These are phyloP conservation scores for Ogataea minuta DNA, from an alignment of 805 yeast species.

Conservation along the genomic window DNA sequence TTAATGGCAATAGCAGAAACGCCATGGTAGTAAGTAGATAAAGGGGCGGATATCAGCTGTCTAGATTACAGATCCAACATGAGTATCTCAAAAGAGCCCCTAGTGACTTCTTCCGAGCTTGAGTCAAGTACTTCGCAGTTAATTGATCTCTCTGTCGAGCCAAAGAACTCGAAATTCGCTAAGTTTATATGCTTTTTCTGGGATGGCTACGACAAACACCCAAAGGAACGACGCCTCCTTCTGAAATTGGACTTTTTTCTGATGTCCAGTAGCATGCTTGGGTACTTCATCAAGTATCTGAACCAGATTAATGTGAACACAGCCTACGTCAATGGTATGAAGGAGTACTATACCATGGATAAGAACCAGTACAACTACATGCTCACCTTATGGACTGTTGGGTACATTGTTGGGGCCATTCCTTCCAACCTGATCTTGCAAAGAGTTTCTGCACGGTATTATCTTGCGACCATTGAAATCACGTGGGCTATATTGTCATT, in stretches of 20 bases:
- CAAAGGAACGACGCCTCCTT: slow-evolving; percentile 37
- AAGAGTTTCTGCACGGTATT: slow-evolving; percentile 41
- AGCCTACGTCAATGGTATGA: slow-evolving; percentile 66
- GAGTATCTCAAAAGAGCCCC: not conserved
- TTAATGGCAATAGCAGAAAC: too few relatives aligned
- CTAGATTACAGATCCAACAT: not conserved
- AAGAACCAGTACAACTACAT: slow-evolving; percentile 50
- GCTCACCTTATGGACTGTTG: slow-evolving; percentile 47
- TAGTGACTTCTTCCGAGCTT: not conserved
- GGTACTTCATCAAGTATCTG: slow-evolving; percentile 65
- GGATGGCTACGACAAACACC: slow-evolving; percentile 37
- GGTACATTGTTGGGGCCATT: slow-evolving; percentile 47
- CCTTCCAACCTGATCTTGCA: slow-evolving; percentile 47
- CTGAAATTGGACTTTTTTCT: slow-evolving; percentile 50
- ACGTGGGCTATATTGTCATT: slow-evolving; percentile 44
- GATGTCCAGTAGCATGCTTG: slow-evolving; percentile 50
- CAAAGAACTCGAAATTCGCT: not conserved
- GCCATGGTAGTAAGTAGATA: not conserved
- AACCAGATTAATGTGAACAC: slow-evolving; percentile 59
- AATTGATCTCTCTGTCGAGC: not conserved
- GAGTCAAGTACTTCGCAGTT: slow-evolving; percentile 1
- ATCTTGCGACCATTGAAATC: slow-evolving; percentile 44
- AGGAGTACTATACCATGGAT: slow-evolving; percentile 51
- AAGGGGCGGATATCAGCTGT: not conserved
- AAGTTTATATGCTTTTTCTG: slow-evolving; percentile 18